Evolutionary conservation across 768 basidiomycete genomes (phyloP).

Genomic region (Candolleomyces eurysporus): DNA sequence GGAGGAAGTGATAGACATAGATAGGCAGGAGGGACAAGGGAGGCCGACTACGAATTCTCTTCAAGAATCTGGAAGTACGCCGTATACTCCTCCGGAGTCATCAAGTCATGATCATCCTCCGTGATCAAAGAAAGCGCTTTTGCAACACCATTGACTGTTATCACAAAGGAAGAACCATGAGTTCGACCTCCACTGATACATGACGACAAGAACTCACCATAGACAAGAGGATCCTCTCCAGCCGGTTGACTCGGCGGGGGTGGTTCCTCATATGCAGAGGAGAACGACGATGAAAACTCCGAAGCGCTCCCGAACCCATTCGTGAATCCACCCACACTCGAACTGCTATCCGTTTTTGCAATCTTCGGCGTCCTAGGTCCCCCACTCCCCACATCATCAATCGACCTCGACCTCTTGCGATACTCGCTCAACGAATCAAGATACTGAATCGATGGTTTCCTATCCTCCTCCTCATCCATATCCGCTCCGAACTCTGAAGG

Average conservation of each 20-base stretch:
- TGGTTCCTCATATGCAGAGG: neutral
- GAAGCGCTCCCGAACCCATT: constrained; percentile 19
- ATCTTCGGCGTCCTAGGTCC: constrained; percentile 42
- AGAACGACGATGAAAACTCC: neutral
- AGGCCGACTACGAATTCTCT: constrained; percentile 32
- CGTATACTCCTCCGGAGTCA: constrained; percentile 92
- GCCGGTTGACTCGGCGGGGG: constrained; percentile 3
- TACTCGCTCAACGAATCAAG: constrained; percentile 71
- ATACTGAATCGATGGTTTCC: constrained; percentile 64
- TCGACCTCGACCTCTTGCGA: constrained; percentile 70
- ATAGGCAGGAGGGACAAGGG: neutral
- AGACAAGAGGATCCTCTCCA: constrained; percentile 62
- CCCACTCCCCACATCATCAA: constrained; percentile 49
- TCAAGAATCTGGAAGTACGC: constrained; percentile 73
- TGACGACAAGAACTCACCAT: constrained; percentile 45
- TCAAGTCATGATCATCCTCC: constrained; percentile 88
- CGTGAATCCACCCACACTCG: constrained; percentile 8
- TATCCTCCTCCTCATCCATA: constrained; percentile 64
- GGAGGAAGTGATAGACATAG: neutral
- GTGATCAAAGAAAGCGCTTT: constrained; percentile 80
- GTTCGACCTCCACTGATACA: neutral
- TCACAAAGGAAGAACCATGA: neutral
- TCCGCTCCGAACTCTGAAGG: constrained; percentile 42
- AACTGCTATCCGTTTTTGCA: constrained; percentile 26
- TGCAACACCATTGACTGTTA: constrained; percentile 68